These are phyloP conservation scores for Ogataea philodendri DNA, from an alignment of 805 yeast genomes.

Conservation along the genomic window DNA sequence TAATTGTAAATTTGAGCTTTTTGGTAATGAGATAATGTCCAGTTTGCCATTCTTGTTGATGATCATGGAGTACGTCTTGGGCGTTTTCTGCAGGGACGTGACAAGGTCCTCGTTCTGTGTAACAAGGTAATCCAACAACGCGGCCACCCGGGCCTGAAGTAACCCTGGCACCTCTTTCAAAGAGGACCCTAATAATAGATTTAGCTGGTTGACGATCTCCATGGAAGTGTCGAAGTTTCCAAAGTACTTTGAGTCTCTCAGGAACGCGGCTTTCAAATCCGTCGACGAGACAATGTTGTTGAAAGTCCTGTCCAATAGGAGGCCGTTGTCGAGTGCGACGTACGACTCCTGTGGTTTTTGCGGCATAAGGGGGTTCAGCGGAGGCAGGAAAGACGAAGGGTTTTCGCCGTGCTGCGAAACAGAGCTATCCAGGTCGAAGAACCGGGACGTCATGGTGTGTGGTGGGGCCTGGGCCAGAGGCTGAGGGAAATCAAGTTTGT, in stretches of 20 bases:
- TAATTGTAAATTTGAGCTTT: conserved; percentile 57
- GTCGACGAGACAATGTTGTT: conserved; percentile 54
- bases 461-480: conserved; percentile 12
- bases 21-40: conserved; percentile 67
- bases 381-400: conserved; percentile 8
- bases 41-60: conserved; percentile 44
- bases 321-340: conserved; percentile 57
- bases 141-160: conserved; percentile 27
- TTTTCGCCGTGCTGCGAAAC: conserved; percentile 22
- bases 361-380: conserved; percentile 7
- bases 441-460: conserved; percentile 19
- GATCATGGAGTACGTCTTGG: conserved; percentile 37
- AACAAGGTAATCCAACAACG: conserved; percentile 39
- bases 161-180: conserved; percentile 12
- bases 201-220: conserved; percentile 38
- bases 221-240: conserved; percentile 41
- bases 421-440: conserved; percentile 19
- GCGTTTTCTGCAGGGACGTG: conserved; percentile 31
- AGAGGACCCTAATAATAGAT: conserved; percentile 26
- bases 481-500: conserved; percentile 23
- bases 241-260: conserved; percentile 54
- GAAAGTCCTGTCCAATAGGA: conserved; percentile 51
- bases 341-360: conserved; percentile 12
- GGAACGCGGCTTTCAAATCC: conserved; percentile 49
- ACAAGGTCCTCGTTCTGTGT: conserved; percentile 45